Base-by-base conservation (phyloP, 106 monocot species). In the Phalaenopsis aphrodite region DNA sequence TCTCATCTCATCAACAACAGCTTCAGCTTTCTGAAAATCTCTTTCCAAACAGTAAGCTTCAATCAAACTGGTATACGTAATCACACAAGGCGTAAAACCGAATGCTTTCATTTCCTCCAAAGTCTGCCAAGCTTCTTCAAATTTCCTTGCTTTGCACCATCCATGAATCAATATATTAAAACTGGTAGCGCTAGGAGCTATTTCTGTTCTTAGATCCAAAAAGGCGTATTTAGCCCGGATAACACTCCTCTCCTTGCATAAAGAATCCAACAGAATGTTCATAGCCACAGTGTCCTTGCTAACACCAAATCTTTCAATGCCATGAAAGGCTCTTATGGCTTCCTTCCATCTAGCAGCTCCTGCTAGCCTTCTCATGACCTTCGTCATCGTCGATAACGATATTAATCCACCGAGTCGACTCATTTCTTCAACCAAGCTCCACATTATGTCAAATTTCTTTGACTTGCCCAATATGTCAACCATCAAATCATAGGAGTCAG, bases 391-490 rank as follows among this genome's bases (percentile, higher is more conserved):
- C 19, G 55, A 57, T 48, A 92, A 75, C 12, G 96, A 87, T 5
- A 94, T 85, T 75, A 97, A 79, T 2, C 84, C 81, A 39, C 88
- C 87, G 76, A 81, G 38, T 4, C 77, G 71, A 75, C 72, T 81
- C 96, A 97, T 92, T 79, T 92, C 85, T 6, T 86, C 80, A 61
- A 94, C 71, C 83, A 97, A 83, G 55, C 79, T 68, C 88, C 88
- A 94, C 93, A 97, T 97, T n/a, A 73, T 24, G 65, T 90, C 87
- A 69, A 97, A 97, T 57, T 90, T 82, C 79, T 87, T 97, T 6
- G 85, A 87, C 68, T 97, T 97, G 5, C 96, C 96, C 45, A 97
- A 74, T 64, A 94, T 89, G 78, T 97, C 96, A 15, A 97, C 87
- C 91, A 97, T 97, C 75, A 79, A 23, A 42, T 94, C 86, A 81